These are phyloP conservation scores for Rutstroemia sp. DNA, from an alignment of 2,329 filamentous ascomycete genomes.

Conservation along the genomic window DNA sequence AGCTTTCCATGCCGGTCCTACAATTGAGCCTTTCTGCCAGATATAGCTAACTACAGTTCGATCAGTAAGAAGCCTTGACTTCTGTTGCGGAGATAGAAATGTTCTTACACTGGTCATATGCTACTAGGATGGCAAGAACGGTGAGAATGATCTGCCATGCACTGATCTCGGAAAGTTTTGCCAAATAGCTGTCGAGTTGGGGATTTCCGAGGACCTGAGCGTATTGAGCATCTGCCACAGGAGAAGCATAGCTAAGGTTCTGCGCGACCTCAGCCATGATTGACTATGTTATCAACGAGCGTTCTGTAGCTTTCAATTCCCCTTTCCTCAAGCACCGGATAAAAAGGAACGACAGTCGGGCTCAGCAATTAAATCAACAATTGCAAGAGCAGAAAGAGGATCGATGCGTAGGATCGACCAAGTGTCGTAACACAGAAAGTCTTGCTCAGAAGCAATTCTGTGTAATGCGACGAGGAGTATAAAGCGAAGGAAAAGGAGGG, in stretches of 20 bases:
- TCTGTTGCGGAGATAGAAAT: not conserved
- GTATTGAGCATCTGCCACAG: conserved; percentile 26
- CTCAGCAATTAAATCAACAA: no score
- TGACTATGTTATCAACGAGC: not conserved
- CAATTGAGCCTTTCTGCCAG: conserved; percentile 66
- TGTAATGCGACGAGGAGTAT: no score
- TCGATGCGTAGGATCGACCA: no score
- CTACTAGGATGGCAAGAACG: conserved; percentile 60
- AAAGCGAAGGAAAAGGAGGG: no score
- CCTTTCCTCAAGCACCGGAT: not conserved
- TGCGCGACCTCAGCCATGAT: conserved; percentile 12
- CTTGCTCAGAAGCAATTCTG: no score
- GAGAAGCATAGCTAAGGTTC: conserved; percentile 28
- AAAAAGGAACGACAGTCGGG: not conserved
- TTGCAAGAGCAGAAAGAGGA: no score
- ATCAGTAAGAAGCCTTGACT: conserved; percentile 7
- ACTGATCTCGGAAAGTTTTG: conserved; percentile 31
- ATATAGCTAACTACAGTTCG: conserved; percentile 60
- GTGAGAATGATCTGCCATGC: conserved; percentile 63
- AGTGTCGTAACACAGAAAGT: no score
- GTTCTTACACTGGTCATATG: conserved; percentile 81
- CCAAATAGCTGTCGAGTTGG: conserved; percentile 22
- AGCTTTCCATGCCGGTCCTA: conserved; percentile 66
- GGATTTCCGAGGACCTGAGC: conserved; percentile 20
- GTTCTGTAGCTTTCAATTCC: not conserved